Evolutionary conservation across 192 early-diverging fungal species (phyloP), one percentile per base, ranked within the genome.

Genomic region (Backusella sp.): DNA sequence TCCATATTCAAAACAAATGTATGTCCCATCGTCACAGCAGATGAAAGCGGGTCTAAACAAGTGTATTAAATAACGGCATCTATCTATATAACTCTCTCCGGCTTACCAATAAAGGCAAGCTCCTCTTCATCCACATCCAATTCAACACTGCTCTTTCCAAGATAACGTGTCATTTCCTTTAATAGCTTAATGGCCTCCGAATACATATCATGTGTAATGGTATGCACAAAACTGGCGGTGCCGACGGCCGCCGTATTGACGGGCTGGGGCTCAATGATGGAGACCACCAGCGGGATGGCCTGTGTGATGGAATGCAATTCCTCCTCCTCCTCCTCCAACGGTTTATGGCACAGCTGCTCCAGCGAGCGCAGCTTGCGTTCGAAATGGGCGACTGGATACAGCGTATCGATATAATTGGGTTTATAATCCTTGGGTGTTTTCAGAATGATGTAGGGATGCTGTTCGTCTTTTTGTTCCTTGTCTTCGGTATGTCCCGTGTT

Each of bases 91-190:
- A 68, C 26, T 66, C 0, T n/a, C 9, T 66, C 11, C 17, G 7
- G 2, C 19, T 68, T 68, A 67, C 66, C 66, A 67, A 67, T 28
- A 74, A 41, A 68, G 11, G 37, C 12, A 8, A 23, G 21, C 9
- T 78, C 72, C n/a, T 79, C 75, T 30, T 77, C 68, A 62, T 74
- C 72, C n/a, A 83, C 46, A 77, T 83, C 74, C 9, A 77, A 42
- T 3, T 65, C 30, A 7, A 79, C 56, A 70, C 72, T 79, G 21
- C 75, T 79, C 52, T 72, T 53, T 37, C 82, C 73, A 4, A 79
- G 37, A 46, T 71, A 49, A 49, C 70, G 15, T 30, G 42, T 49
- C 28, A 79, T 73, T n/a, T 79, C 77, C 1, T 42, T 46, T 19
- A 76, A 39, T 28, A 73, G 39, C 17, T 74, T 72, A 35, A 81